Conservation (phyloP, 1,139 yeast species). For the Blastobotrys persicus region DNA sequence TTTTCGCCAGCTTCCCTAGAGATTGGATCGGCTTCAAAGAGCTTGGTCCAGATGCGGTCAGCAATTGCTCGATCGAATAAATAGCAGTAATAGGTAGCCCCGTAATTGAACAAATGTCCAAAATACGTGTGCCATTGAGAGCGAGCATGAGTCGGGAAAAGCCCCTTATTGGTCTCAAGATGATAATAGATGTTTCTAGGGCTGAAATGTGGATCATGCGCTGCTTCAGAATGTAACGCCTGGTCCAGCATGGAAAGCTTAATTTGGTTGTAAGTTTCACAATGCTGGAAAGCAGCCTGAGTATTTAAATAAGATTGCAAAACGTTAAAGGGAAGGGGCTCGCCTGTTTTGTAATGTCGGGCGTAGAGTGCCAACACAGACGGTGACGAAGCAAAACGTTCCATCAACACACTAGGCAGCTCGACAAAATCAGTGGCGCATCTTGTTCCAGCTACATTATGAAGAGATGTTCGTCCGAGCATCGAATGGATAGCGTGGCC, state of each 20-base stretch:
- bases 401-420: constrained; percentile 93
- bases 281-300: constrained; percentile 55
- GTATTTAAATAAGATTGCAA: constrained; percentile 53
- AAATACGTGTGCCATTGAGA: constrained; percentile 93
- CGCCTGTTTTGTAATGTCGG: constrained; percentile 67
- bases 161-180: constrained; percentile 50
- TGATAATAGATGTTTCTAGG: constrained; percentile 63
- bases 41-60: constrained; percentile 71
- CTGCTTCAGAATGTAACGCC: constrained; percentile 53
- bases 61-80: constrained; percentile 92
- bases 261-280: constrained; percentile 83
- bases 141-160: constrained; percentile 39
- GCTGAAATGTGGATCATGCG: constrained; percentile 41
- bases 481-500: constrained; percentile 99
- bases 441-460: constrained; percentile 91
- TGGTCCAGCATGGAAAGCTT: constrained; percentile 91
- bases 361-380: constrained; percentile 74
- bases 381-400: constrained; percentile 80
- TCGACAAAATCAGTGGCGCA: constrained; percentile 97
- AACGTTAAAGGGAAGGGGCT: constrained; percentile 52
- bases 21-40: constrained; percentile 64
- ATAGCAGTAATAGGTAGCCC: constrained; percentile 91
- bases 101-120: constrained; percentile 91
- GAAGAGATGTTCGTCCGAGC: constrained; percentile 87
- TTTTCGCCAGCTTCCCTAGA: constrained; percentile 69